These are phyloP conservation scores for Datisca glomerata DNA, from an alignment of 306 rosid species.

Conservation along the genomic window DNA sequence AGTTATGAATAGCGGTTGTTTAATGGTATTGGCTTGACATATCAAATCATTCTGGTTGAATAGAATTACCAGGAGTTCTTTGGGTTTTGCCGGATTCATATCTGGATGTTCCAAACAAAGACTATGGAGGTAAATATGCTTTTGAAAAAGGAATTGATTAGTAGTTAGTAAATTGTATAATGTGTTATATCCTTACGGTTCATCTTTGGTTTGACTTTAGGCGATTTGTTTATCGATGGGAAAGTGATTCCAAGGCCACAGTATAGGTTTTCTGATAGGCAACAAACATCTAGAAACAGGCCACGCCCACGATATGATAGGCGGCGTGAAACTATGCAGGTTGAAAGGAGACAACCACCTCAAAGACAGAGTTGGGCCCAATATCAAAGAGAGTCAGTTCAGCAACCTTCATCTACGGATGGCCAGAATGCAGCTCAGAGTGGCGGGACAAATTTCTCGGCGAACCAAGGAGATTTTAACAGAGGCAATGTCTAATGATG, in stretches of 20 bases:
- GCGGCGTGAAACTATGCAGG: constrained; percentile 56
- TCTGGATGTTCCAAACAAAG: constrained; percentile 82
- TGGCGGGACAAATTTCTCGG: constrained; percentile 10
- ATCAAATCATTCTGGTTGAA: constrained; percentile 13
- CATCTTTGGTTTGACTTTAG: constrained; percentile 24
- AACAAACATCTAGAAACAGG: constrained; percentile 33
- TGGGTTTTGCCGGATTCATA: constrained; percentile 98
- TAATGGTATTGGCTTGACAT: too few relatives aligned
- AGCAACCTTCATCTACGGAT: constrained; percentile 22
- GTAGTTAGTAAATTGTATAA: too few relatives aligned
- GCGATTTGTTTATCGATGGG: constrained; percentile 81
- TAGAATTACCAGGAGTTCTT: constrained; percentile 63
- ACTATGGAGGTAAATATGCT: constrained; percentile 64
- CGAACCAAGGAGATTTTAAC: constrained; percentile 6
- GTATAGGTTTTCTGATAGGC: constrained; percentile 55
- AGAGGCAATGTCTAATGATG: constrained; percentile 10
- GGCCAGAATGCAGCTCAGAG: constrained; percentile 14
- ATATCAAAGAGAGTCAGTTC: constrained; percentile 30
- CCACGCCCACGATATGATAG: constrained; percentile 76
- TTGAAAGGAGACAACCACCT: constrained; percentile 39
- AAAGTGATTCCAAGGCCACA: constrained; percentile 82
- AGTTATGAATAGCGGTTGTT: too few relatives aligned
- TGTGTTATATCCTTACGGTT: too few relatives aligned
- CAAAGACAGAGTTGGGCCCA: constrained; percentile 34
- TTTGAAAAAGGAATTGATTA: too few relatives aligned